Conservation (phyloP, 2,329 filamentous ascomycete genomes). For the Annulohypoxylon truncatum region DNA sequence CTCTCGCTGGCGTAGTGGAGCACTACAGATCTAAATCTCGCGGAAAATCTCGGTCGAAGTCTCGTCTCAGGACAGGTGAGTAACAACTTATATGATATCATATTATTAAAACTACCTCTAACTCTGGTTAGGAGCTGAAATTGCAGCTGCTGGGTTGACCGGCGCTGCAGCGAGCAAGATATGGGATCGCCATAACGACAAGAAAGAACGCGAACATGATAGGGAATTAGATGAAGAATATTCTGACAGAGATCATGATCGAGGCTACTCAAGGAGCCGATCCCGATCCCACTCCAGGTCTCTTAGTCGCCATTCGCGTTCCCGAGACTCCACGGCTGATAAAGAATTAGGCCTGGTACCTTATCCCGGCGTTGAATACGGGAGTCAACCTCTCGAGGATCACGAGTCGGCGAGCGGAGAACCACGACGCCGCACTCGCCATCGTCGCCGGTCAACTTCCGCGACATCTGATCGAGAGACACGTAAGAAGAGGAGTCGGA, state of each 20-base stretch:
- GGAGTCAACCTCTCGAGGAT: conserved; percentile 64
- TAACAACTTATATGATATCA: not conserved
- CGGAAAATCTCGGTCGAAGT: conserved; percentile 55
- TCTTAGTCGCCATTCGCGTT: conserved; percentile 57
- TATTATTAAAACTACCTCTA: conserved; percentile 12
- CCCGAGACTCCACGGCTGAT: conserved; percentile 66
- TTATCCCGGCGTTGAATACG: conserved; percentile 68
- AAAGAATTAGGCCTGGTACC: conserved; percentile 70
- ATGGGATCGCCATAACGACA: conserved; percentile 70
- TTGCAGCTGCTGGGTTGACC: conserved; percentile 69
- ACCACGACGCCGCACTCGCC: conserved; percentile 54
- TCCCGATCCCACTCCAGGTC: conserved; percentile 52
- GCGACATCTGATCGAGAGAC: conserved; percentile 50
- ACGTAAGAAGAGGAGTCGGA: conserved; percentile 64
- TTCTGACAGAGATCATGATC: conserved; percentile 54
- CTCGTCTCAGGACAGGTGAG: conserved; percentile 57
- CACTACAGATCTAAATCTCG: conserved; percentile 66
- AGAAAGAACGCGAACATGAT: conserved; percentile 62
- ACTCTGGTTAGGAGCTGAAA: conserved; percentile 59
- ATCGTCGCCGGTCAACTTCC: conserved; percentile 53
- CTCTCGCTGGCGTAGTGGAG: conserved; percentile 68
- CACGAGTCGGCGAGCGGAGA: conserved; percentile 64
- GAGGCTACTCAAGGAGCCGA: conserved; percentile 61
- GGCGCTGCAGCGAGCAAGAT: conserved; percentile 71
- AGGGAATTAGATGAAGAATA: conserved; percentile 52